Evolutionary conservation across 306 rosid species (phyloP), one percentile per base, ranked within the genome.

Genomic region (Carpinus viminea): DNA sequence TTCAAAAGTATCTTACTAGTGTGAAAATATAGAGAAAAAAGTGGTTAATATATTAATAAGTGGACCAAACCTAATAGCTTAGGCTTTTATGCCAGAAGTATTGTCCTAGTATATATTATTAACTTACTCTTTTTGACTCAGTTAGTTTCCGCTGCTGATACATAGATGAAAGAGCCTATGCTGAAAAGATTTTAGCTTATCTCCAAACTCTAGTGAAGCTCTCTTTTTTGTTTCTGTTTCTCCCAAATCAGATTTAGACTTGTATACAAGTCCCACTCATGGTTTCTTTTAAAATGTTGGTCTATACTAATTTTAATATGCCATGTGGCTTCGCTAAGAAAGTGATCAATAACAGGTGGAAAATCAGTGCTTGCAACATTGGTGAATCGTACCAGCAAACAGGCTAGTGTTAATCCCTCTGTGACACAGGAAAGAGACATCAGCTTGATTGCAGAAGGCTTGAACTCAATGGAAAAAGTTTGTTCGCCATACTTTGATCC

Each of bases 401-500:
- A 20, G 45, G 18, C 8, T 8, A 74, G 74, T 73, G 26, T 55
- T 57, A 71, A 69, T 55, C 76, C 24, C 12, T n/a, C 64, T 68
- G 70, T 75, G 72, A 78, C 80, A 70, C 87, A 84, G 78, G 59
- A 66, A 84, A 55, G 8, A 43, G 74, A 72, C 74, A 48, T 51
- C 28, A 3, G 50, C 73, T 83, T 72, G 47, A 70, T 73, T 50
- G 78, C 18, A 57, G 72, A 83, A 78, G 28, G 72, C 53, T 31
- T 46, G 69, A 65, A 53, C 46, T 79, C 43, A 75, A 89, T 91
- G 96, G 89, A 87, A 66, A 84, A 69, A 78, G 94, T 91, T 82
- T 89, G 94, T 73, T 88, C 87, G 92, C 96, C 96, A 70, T 93
- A 92, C 82, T 91, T 93, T 85, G 96, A 93, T 88, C 97, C 96